A percentile compares a stretch with the other conserved stretches of the same genome.
phyloP scores from a whole-genome alignment of 306 rosid genomes.

The Betula pendula region DNA sequence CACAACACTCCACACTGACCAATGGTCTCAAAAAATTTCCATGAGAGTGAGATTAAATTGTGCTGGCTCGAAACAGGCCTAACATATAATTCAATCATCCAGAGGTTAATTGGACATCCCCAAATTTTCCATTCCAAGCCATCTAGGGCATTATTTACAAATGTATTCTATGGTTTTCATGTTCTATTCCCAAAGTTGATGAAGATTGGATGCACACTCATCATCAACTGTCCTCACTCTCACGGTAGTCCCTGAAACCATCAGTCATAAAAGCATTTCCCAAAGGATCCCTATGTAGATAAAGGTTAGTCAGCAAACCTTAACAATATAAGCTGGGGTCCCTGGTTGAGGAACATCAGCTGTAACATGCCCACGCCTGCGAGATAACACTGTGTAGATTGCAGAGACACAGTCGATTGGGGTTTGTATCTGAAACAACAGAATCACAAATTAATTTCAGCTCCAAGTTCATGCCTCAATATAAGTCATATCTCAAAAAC shows the following conservation, averaged over 20 bases:
- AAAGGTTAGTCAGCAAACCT: slow-evolving; percentile 54
- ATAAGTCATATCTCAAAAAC: background rate
- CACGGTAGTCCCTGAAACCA: background rate
- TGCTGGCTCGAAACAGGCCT: background rate
- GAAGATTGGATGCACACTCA: background rate
- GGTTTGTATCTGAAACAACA: slow-evolving; percentile 83
- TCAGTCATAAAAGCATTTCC: background rate
- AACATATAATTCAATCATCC: background rate
- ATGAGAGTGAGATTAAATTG: background rate
- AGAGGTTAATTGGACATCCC: background rate
- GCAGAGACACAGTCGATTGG: slow-evolving; percentile 98
- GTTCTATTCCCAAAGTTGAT: background rate
- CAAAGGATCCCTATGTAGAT: background rate
- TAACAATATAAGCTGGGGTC: slow-evolving; percentile 88
- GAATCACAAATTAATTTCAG: slow-evolving; percentile 20
- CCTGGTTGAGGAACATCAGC: slow-evolving; percentile 99
- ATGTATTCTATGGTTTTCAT: background rate
- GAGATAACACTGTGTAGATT: slow-evolving; percentile 93
- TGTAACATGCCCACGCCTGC: slow-evolving; percentile 98
- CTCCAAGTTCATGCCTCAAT: slow-evolving; percentile 23
- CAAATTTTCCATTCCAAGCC: background rate
- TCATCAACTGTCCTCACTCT: background rate
- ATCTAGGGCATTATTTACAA: background rate
- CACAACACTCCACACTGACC: background rate
- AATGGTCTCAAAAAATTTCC: background rate